Evolutionary conservation across 148 eudicot genomes (phyloP).

Genomic region (Amaranthus hypochondriacus): DNA sequence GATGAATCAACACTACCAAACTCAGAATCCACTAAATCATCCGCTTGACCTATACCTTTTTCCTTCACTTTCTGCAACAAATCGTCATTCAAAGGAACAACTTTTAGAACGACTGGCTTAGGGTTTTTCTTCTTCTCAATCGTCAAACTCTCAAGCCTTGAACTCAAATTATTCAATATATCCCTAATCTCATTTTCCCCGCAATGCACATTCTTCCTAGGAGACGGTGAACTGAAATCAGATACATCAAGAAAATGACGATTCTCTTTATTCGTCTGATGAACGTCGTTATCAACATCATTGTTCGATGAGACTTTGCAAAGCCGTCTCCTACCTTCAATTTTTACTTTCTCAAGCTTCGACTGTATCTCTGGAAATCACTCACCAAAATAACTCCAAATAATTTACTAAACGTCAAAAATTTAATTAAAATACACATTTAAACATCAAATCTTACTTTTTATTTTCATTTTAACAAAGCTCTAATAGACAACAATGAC

Average conservation of each 20-base stretch:
- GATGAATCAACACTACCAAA: conserved; percentile 49
- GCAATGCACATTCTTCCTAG: conserved; percentile 25
- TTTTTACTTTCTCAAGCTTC: conserved; percentile 49
- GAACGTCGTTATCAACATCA: conserved; percentile 18
- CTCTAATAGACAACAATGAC: background rate
- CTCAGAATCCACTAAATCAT: conserved; percentile 30
- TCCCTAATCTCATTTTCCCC: conserved; percentile 69
- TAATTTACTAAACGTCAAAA: background rate
- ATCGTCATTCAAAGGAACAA: conserved; percentile 28
- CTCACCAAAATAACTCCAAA: background rate
- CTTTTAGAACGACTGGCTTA: conserved; percentile 28
- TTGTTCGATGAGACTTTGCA: conserved; percentile 50
- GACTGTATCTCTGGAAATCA: conserved; percentile 20
- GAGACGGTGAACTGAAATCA: conserved; percentile 60
- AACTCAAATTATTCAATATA: conserved; percentile 67
- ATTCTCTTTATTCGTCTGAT: conserved; percentile 24
- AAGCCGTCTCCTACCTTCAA: conserved; percentile 82
- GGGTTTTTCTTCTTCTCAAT: conserved; percentile 62
- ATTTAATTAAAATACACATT: background rate
- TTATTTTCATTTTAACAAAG: background rate
- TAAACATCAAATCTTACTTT: background rate
- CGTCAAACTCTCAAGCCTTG: conserved; percentile 68
- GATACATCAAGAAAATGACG: conserved; percentile 33
- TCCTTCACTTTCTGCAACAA: conserved; percentile 18
- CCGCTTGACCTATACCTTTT: conserved; percentile 25